These are phyloP conservation scores for Leccinum arenicola DNA, from an alignment of 768 basidiomycete species.

Conservation along the genomic window DNA sequence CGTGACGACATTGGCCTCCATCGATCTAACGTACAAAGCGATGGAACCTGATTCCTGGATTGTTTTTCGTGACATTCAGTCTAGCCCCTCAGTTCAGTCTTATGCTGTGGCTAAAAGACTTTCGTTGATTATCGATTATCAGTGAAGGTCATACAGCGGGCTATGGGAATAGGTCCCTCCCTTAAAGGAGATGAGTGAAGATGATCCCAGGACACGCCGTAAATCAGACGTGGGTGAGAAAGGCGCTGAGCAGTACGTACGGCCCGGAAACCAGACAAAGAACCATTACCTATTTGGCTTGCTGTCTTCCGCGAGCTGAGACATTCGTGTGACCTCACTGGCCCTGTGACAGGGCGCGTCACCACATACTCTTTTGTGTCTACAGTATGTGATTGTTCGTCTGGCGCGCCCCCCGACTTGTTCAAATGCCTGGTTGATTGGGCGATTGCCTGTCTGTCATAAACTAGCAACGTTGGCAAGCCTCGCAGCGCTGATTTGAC, in stretches of 20 bases:
- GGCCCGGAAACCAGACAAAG: constrained; percentile 8
- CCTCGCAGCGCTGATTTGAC: constrained; percentile 15
- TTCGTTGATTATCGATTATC: not conserved
- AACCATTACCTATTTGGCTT: constrained; percentile 12
- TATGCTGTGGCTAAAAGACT: not conserved
- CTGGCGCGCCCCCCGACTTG: not conserved
- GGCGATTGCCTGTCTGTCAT: not conserved
- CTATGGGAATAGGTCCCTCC: constrained; percentile 14
- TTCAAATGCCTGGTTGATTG: constrained; percentile 2
- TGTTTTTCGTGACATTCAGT: constrained; percentile 7
- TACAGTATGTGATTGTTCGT: constrained; percentile 6
- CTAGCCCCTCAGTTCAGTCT: constrained; percentile 4
- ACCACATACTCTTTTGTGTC: not conserved
- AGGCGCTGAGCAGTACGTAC: constrained; percentile 1
- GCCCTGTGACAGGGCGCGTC: not conserved
- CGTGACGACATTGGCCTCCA: not conserved
- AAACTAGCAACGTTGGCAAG: not conserved
- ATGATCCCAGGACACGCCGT: constrained; percentile 11
- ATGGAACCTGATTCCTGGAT: constrained; percentile 14
- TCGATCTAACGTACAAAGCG: not conserved
- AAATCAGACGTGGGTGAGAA: constrained; percentile 7
- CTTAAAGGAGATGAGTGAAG: constrained; percentile 4
- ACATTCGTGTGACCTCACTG: constrained; percentile 7
- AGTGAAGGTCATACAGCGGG: not conserved
- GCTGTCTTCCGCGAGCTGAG: constrained; percentile 1